Base-by-base conservation (phyloP, 2,329 filamentous ascomycete species). In the Colletotrichum sp. region DNA sequence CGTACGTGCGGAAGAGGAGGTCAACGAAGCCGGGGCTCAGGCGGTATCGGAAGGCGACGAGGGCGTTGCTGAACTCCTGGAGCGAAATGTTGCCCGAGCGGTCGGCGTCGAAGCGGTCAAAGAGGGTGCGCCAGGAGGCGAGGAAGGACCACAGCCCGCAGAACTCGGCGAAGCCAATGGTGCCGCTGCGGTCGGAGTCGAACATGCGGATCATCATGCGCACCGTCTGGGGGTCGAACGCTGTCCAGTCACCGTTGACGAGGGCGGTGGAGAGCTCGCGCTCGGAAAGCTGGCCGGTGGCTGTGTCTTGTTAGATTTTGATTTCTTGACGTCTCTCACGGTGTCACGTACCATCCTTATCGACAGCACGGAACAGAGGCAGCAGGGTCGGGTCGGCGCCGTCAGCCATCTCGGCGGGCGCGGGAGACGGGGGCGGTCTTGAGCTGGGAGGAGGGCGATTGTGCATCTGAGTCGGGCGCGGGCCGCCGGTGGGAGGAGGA, bases 181-280 rank as follows among this genome's bases (percentile, higher is more conserved):
- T 94, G 66, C 96, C 95, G 75, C 91, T 94, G 78, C 94, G 93
- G 84, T 98, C 94, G 72, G 93, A 94, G 85, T 98, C 96, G 85
- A 99, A 99, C 97, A 99, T 98, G 81, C 96, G 94, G 78, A 99
- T 98, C 96, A 99, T 98, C 95, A 98, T 98, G 80, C 93, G 93
- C 77, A 98, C 96, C 2, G 97, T 99, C 79, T 98, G 94, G 6
- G 92, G 90, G 84, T 99, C 96, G 83, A 99, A 99, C 6, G 95
- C 91, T 2, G 95, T 95, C 91, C 95, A 98, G 87, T 99, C 97
- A 69, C 96, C 96, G 81, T 99, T 99, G 73, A 98, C 96, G 8
- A 99, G 91, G 24, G 97, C 97, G 2, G 94, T 93, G 12, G 94
- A 93, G 55, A 99, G 92, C 83, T 98, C 96, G 66, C 89, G 89